Evolutionary conservation across 441 rosid genomes (phyloP), one percentile per base, ranked within the genome.

Genomic region (Pelargonium citronellum): DNA sequence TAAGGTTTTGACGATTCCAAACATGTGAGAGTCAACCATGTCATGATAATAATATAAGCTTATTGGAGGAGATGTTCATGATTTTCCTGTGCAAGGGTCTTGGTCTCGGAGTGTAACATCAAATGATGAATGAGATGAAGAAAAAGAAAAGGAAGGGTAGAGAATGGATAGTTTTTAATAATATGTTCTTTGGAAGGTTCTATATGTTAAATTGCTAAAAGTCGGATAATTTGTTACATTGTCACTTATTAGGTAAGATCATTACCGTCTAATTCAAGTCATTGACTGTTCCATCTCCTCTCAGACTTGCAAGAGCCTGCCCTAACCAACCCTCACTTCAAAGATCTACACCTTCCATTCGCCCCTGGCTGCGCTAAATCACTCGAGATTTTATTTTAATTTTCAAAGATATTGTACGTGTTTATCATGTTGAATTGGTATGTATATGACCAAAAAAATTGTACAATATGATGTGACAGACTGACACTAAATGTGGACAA

Each of bases 211-310:
- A 58, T 78, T 46, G 39, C 41, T 30, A 53, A 67, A 73, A 70
- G 73, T 70, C 71, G n/a, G 70, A 60, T 53, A 20, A 64, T 71
- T 74, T 55, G 80, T 68, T 71, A 67, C 73, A 74, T 68, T 70
- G 30, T 64, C 41, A 49, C 47, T 7, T 1, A 63, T 78, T 68
- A 57, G 75, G 73, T 78, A 63, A 46, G 68, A 70, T 11, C 66
- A 13, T 63, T 63, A 34, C 13, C 43, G 20, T 20, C 20, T 58
- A 27, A 9, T 20, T 8, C 64, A 58, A 58, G 34, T 12, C 39
- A 34, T 34, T 34, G 39, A 34, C 39, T 34, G 39, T 7, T 34
- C 39, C 39, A 4, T 34, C 39, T 34, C 39, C 64, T 20, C 64
- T 30, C 30, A 57, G 6, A 57, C 10, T 57, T 57, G 63, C 63